Evolutionary conservation across 805 yeast species (phyloP).

Genomic region (Myxozyma vanderwaltii): DNA sequence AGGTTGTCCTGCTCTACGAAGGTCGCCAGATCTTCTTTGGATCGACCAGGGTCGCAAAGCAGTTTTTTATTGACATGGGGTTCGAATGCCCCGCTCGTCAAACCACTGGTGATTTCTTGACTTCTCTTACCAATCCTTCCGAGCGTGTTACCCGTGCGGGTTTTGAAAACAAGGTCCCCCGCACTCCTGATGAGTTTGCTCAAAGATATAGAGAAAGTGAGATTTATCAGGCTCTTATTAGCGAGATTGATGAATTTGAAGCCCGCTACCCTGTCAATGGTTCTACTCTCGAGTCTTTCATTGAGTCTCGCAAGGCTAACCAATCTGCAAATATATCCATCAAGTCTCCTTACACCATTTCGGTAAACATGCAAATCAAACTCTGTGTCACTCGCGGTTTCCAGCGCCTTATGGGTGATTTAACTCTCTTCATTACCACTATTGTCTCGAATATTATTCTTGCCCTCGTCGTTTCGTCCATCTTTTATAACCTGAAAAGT

Average conservation of each 20-base stretch:
- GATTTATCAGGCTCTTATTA: constrained; percentile 46
- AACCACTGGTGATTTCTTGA: constrained; percentile 49
- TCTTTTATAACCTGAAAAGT: constrained; percentile 56
- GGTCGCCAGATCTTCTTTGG: constrained; percentile 62
- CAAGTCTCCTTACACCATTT: constrained; percentile 50
- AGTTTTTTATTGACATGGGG: constrained; percentile 57
- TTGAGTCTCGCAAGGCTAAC: constrained; percentile 42
- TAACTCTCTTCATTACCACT: constrained; percentile 51
- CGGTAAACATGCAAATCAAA: constrained; percentile 52
- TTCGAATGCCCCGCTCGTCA: constrained; percentile 58
- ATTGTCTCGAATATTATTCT: constrained; percentile 54
- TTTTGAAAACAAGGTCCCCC: constrained; percentile 53
- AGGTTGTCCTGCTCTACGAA: constrained; percentile 55
- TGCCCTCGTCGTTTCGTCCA: constrained; percentile 64
- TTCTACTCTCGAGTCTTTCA: constrained; percentile 36
- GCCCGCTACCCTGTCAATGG: constrained; percentile 35
- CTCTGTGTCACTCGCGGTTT: constrained; percentile 38
- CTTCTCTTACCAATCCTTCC: constrained; percentile 49
- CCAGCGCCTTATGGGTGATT: constrained; percentile 60
- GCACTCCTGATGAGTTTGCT: constrained; percentile 47
- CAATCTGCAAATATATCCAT: constrained; percentile 46
- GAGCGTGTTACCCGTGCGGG: constrained; percentile 53
- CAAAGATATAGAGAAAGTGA: constrained; percentile 53
- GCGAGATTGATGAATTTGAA: constrained; percentile 48
- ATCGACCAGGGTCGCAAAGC: constrained; percentile 49